These are phyloP conservation scores for Yarrowia deformans DNA, from an alignment of 805 yeast species.

Conservation along the genomic window DNA sequence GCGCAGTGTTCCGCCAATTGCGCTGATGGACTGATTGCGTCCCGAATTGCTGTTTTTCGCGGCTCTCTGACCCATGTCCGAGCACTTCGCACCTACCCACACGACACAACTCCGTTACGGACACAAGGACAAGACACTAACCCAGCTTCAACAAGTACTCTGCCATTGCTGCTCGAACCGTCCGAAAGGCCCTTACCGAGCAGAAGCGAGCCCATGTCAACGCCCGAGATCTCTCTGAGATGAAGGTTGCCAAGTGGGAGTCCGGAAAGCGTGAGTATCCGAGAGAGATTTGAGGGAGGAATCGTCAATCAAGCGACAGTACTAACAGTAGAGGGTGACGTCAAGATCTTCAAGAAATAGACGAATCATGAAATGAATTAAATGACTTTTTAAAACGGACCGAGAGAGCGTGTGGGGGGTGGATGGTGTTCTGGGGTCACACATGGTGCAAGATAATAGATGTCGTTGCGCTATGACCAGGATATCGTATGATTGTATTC, in stretches of 20 bases:
- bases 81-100: neutral
- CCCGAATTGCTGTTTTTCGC: neutral
- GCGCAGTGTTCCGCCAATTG: constrained; percentile 24
- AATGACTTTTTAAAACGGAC: constrained; percentile 23
- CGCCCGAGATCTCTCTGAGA: constrained; percentile 77
- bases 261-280: constrained; percentile 59
- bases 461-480: too few relatives aligned
- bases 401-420: neutral
- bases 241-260: constrained; percentile 71
- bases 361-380: constrained; percentile 31
- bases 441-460: too few relatives aligned
- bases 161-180: constrained; percentile 86
- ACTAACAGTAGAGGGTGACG: constrained; percentile 40
- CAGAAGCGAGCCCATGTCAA: constrained; percentile 75
- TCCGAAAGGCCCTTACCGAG: constrained; percentile 87
- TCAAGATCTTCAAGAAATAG: constrained; percentile 37
- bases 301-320: neutral
- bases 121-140: neutral
- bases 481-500: too few relatives aligned
- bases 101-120: neutral
- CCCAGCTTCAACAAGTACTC: constrained; percentile 82
- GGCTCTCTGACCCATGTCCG: neutral
- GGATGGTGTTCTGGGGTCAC: neutral
- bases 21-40: neutral
- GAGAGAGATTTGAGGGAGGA: neutral